These are phyloP conservation scores for Bullera alba DNA, from an alignment of 768 basidiomycete genomes.

Conservation along the genomic window DNA sequence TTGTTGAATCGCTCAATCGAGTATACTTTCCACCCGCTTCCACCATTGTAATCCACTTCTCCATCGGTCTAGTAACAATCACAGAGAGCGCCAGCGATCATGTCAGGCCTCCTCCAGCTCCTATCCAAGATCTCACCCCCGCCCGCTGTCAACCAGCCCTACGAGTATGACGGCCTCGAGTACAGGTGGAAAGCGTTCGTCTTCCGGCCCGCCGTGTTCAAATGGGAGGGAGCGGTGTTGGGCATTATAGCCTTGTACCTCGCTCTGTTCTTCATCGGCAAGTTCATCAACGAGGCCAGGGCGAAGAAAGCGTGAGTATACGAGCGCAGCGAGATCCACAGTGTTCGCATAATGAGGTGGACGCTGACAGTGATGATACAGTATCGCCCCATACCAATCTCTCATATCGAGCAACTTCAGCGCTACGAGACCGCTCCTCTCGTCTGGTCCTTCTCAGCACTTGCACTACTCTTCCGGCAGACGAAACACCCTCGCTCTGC, in stretches of 20 bases:
- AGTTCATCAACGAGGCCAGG: constrained; percentile 54
- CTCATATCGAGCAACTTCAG: constrained; percentile 70
- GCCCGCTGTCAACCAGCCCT: constrained; percentile 56
- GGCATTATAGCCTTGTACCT: constrained; percentile 56
- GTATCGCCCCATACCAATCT: constrained; percentile 57
- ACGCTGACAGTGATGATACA: constrained; percentile 34
- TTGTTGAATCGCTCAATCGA: no score
- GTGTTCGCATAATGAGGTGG: constrained; percentile 5
- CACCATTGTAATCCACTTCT: no score
- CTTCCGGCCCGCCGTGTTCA: constrained; percentile 77
- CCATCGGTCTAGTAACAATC: no score
- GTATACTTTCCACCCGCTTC: no score
- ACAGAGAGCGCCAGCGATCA: no score
- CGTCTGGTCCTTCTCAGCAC: constrained; percentile 47
- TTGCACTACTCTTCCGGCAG: constrained; percentile 84
- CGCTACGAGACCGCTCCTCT: constrained; percentile 12
- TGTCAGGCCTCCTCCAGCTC: constrained; percentile 8
- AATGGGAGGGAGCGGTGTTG: constrained; percentile 59
- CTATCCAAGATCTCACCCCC: constrained; percentile 47
- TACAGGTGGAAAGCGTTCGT: constrained; percentile 66
- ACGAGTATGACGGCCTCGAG: constrained; percentile 67
- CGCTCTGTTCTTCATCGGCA: constrained; percentile 57
- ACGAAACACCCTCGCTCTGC: constrained; percentile 66
- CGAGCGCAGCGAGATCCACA: no score
- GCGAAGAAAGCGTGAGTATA: constrained; percentile 61